phyloP scores from a whole-genome alignment of 495 filamentous ascomycete species.

The Talaromyces ruber region DNA sequence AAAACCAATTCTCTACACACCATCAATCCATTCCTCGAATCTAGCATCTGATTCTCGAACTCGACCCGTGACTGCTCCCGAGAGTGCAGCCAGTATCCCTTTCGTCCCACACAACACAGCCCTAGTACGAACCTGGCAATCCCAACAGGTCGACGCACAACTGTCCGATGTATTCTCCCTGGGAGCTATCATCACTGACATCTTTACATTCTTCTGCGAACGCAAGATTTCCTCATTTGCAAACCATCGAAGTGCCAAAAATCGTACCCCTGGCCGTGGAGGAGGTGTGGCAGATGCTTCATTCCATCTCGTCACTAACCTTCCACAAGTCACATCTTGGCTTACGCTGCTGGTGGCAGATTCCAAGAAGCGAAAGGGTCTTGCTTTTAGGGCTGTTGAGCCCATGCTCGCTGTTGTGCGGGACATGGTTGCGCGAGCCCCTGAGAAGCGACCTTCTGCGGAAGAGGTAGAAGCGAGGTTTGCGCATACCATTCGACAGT shows the following conservation, averaged over 20 bases:
- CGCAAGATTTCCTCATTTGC: conserved; percentile 61
- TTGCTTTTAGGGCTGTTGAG: conserved; percentile 27
- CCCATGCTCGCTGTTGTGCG: conserved; percentile 33
- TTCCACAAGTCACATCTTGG: conserved; percentile 71
- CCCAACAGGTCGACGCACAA: conserved; percentile 24
- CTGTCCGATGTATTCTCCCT: conserved; percentile 36
- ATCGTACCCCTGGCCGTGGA: conserved; percentile 55
- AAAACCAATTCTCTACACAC: conserved; percentile 23
- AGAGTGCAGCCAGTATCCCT: conserved; percentile 8
- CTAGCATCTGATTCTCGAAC: conserved; percentile 16
- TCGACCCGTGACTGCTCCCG: conserved; percentile 7
- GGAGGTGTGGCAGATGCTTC: conserved; percentile 68
- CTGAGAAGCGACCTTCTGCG: conserved; percentile 27
- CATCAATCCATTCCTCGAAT: conserved; percentile 28
- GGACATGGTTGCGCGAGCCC: conserved; percentile 34
- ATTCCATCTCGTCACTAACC: conserved; percentile 66
- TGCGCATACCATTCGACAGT: conserved; percentile 11
- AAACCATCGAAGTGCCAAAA: conserved; percentile 63
- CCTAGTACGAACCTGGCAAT: conserved; percentile 36
- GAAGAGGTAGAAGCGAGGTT: conserved; percentile 20
- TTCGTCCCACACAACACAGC: conserved; percentile 9
- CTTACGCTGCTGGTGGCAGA: conserved; percentile 60
- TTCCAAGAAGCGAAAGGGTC: conserved; percentile 52
- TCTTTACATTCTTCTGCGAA: conserved; percentile 75
- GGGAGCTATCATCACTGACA: conserved; percentile 46